A percentile compares a stretch with the other conserved stretches of the same genome.
These are phyloP conservation scores for Cutaneotrichosporon mucoides DNA, from an alignment of 1,284 basidiomycete genomes.

Conservation along the genomic window DNA sequence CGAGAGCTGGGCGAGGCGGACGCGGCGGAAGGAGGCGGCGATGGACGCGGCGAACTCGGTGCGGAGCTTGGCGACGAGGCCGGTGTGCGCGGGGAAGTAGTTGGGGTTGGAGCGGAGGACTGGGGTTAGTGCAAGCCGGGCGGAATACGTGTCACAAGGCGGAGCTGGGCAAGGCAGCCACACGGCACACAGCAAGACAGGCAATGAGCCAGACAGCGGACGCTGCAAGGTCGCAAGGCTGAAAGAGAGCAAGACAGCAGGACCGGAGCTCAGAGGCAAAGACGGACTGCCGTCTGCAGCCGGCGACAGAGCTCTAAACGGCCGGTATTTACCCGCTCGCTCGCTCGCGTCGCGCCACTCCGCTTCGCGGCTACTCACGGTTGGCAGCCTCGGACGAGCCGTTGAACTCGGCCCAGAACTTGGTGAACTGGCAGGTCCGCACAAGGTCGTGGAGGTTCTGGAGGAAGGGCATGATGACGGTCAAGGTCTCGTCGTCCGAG, in stretches of 20 bases:
- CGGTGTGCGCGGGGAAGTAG: slow-evolving; percentile 42
- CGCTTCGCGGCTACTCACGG: neutral
- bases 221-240: too few relatives aligned
- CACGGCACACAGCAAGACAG: too few relatives aligned
- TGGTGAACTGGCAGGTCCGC: slow-evolving; percentile 81
- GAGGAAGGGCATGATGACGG: slow-evolving; percentile 68
- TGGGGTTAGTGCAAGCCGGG: neutral
- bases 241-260: too few relatives aligned
- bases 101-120: slow-evolving; percentile 32
- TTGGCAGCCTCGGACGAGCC: slow-evolving; percentile 52
- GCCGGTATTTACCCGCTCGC: too few relatives aligned
- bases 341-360: too few relatives aligned
- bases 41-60: slow-evolving; percentile 40
- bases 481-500: slow-evolving; percentile 69
- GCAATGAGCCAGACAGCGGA: too few relatives aligned
- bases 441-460: slow-evolving; percentile 70
- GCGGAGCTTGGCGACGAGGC: slow-evolving; percentile 34
- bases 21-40: slow-evolving; percentile 39
- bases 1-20: slow-evolving; percentile 28
- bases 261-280: too few relatives aligned
- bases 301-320: too few relatives aligned
- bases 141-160: too few relatives aligned
- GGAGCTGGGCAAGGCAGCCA: too few relatives aligned
- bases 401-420: slow-evolving; percentile 76
- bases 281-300: too few relatives aligned